A percentile compares a stretch with the other conserved stretches of the same genome.
phyloP scores from a whole-genome alignment of 2,329 filamentous ascomycete species.

The Hymenoscyphus repandus region DNA sequence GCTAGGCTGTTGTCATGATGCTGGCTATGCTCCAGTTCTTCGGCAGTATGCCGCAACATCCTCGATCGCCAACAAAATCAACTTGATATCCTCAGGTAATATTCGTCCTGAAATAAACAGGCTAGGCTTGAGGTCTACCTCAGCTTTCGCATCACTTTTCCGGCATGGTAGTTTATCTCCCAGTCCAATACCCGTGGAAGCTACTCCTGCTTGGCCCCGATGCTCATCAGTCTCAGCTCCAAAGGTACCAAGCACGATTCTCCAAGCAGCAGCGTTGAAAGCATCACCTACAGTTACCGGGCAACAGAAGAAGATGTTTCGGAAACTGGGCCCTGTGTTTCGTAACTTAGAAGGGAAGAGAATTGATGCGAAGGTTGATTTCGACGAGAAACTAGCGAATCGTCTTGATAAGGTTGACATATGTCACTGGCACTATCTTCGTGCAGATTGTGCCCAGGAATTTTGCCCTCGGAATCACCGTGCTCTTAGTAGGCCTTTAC shows the following conservation, averaged over 20 bases:
- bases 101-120: conserved; percentile 1
- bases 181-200: neutral
- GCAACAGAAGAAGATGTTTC: neutral
- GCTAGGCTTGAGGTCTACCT: conserved; percentile 8
- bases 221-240: neutral
- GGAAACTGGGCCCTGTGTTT: conserved; percentile 6
- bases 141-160: conserved; percentile 9
- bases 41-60: conserved; percentile 6
- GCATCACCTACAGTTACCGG: too few species aligned
- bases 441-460: neutral
- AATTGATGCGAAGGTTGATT: conserved; percentile 6
- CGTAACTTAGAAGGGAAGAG: conserved; percentile 5
- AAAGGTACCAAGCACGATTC: neutral
- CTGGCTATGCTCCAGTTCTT: conserved; percentile 51
- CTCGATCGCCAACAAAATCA: neutral
- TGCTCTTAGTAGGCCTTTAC: neutral
- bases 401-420: conserved; percentile 6
- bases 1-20: conserved; percentile 54
- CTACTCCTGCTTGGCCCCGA: neutral
- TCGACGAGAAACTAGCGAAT: neutral
- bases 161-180: neutral
- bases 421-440: conserved; percentile 11
- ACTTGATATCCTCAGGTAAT: conserved; percentile 5
- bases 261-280: too few species aligned
- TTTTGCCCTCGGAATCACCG: neutral